phyloP scores from a whole-genome alignment of 768 basidiomycete genomes.

The Guyanaporus albipodus region DNA sequence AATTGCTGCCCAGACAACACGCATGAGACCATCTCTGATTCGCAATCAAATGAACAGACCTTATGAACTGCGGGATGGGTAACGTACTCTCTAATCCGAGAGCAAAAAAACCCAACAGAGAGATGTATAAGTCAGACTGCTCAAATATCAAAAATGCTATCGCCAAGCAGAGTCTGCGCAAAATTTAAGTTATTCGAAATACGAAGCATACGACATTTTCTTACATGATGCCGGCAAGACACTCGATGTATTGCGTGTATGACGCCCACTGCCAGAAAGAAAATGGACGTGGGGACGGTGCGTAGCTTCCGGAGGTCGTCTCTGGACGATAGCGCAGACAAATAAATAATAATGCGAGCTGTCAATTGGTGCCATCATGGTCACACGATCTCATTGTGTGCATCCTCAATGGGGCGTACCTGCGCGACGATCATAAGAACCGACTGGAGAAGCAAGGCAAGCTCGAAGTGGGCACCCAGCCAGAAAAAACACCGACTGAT shows the following conservation, averaged over 20 bases:
- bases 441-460: slow-evolving; percentile 74
- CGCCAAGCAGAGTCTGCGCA: slow-evolving; percentile 54
- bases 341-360: slow-evolving; percentile 79
- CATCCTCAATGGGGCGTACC: slow-evolving; percentile 37
- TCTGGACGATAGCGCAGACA: slow-evolving; percentile 70
- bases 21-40: slow-evolving; percentile 18
- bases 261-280: slow-evolving; percentile 85
- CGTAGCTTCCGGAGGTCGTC: slow-evolving; percentile 54
- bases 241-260: slow-evolving; percentile 79
- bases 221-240: slow-evolving; percentile 75
- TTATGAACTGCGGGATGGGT: slow-evolving; percentile 82
- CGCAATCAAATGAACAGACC: slow-evolving; percentile 37
- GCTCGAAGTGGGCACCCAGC: slow-evolving; percentile 77
- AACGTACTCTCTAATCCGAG: slow-evolving; percentile 81
- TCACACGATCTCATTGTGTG: slow-evolving; percentile 17
- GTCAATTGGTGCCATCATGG: slow-evolving; percentile 14
- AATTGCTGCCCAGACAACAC: slow-evolving; percentile 51
- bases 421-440: slow-evolving; percentile 83
- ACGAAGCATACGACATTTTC: slow-evolving; percentile 1
- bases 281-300: slow-evolving; percentile 59
- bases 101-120: slow-evolving; percentile 68
- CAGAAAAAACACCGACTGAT: slow-evolving; percentile 90
- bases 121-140: slow-evolving; percentile 54
- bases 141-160: slow-evolving; percentile 76
- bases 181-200: slow-evolving; percentile 5